Evolutionary conservation across 176 grass and related monocot species (phyloP), one percentile per base, ranked within the genome.

Genomic region (Neostapfia colusana): DNA sequence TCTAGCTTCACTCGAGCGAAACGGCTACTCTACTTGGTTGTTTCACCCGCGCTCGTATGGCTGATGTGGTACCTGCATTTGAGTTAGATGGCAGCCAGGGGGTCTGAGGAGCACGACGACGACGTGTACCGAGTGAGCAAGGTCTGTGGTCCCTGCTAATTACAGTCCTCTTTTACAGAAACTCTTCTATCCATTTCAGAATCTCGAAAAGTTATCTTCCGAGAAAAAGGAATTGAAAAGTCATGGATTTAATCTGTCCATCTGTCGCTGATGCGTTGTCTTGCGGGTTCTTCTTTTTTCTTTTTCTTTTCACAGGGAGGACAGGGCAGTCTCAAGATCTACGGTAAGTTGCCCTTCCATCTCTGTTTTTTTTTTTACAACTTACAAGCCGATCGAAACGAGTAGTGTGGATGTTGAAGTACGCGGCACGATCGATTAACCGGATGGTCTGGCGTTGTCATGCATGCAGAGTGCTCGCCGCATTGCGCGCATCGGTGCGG

Each of bases 401-500:
- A n/a, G n/a, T n/a, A n/a, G n/a, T n/a, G n/a, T n/a, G n/a, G n/a
- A 43, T 11, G 12, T 2, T 43, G 42, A 43, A 45, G 11, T 3
- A 12, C 0, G 3, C 12, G 5, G 24, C 35, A 17, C 63, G 6
- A 41, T 55, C 24, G 6, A 31, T 15, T 23, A 17, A 8, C 15
- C 6, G 38, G 46, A 17, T 26, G 17, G 26, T 49, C 24, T 46
- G 8, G 25, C 24, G 7, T 63, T 93, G 90, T 69, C 25, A 55
- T 2, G 0, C 4, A 13, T 4, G 58, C 74, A 71, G 74, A 85
- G 88, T 90, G 88, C 62, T 69, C 73, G 42, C 70, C 79, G 2
- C 28, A 74, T 74, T 93, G 90, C 81, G 49, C 49, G 6, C 62
- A 62, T 16, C 58, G 86, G 59, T 92, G 90, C 83, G 48, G 48